Conservation (phyloP, 106 monocot genomes). For the Posidonia australis region DNA sequence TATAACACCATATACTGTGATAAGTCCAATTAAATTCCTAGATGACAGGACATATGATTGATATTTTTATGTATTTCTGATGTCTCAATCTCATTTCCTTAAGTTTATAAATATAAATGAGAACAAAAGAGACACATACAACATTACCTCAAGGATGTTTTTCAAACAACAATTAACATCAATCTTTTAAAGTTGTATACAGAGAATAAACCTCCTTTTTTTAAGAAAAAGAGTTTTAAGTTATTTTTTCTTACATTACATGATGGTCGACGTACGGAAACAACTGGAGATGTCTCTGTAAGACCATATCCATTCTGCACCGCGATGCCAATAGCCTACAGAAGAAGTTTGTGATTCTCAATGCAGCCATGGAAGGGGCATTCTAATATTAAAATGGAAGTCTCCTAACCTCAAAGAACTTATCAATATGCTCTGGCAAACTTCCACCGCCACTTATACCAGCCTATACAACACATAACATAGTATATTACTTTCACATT, state of each 20-base stretch:
- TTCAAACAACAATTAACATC: background rate
- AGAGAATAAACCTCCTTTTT: too few species aligned
- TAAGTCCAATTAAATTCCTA: too few species aligned
- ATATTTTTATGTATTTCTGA: too few species aligned
- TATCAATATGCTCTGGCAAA: constrained; percentile 66
- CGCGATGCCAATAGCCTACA: constrained; percentile 80
- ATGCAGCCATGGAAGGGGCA: background rate
- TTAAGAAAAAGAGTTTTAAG: too few species aligned
- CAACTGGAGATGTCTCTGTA: constrained; percentile 89
- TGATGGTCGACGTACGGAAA: constrained; percentile 50
- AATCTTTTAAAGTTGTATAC: too few species aligned
- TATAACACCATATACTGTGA: too few species aligned
- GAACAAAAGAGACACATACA: too few species aligned
- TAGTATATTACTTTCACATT: background rate
- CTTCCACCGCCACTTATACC: constrained; percentile 93
- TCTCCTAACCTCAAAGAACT: constrained; percentile 76
- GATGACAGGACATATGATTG: too few species aligned
- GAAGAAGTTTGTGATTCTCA: constrained; percentile 3
- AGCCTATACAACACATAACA: constrained; percentile 53
- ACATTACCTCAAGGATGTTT: background rate
- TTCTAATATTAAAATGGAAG: background rate
- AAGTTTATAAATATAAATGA: too few species aligned
- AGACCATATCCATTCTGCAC: constrained; percentile 96
- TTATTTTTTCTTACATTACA: constrained; percentile 50
- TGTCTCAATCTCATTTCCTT: too few species aligned